Percentiles rank a stretch among this genome's conserved stretches.
Conservation (phyloP, 768 basidiomycete species). For the Lactarius tabidus region DNA sequence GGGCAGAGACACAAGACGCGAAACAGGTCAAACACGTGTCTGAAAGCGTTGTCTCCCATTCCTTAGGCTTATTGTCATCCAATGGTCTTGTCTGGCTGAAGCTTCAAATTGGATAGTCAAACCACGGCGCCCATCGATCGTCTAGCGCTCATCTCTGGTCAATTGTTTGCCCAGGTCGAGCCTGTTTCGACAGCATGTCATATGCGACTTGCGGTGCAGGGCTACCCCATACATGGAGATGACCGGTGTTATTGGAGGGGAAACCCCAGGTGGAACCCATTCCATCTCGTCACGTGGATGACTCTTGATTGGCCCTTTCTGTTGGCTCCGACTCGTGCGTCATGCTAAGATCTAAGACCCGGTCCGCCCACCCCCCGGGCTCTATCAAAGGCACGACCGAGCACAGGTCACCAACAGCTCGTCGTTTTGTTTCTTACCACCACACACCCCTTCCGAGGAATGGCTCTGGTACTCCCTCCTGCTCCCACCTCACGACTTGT, state of each 20-base stretch:
- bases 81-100: not conserved
- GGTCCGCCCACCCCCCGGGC: slow-evolving; percentile 9
- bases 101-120: not conserved
- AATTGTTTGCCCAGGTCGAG: slow-evolving; percentile 6
- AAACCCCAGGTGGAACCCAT: too few species aligned
- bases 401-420: not conserved
- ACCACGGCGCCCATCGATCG: not conserved
- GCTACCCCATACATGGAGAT: not conserved
- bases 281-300: slow-evolving; percentile 8
- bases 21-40: slow-evolving; percentile 2
- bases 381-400: not conserved
- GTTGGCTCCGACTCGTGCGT: slow-evolving; percentile 15
- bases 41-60: slow-evolving; percentile 5
- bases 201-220: not conserved
- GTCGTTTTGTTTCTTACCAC: not conserved
- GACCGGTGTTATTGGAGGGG: not conserved
- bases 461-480: slow-evolving; percentile 1
- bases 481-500: not conserved
- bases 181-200: not conserved
- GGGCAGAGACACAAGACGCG: not conserved
- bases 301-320: slow-evolving; percentile 10
- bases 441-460: slow-evolving; percentile 1
- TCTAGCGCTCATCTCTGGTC: slow-evolving; percentile 2
- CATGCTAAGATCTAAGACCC: not conserved
- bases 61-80: slow-evolving; percentile 10